Evolutionary conservation across 495 filamentous ascomycete genomes (phyloP).

Genomic region (Penicillium verhagenii): DNA sequence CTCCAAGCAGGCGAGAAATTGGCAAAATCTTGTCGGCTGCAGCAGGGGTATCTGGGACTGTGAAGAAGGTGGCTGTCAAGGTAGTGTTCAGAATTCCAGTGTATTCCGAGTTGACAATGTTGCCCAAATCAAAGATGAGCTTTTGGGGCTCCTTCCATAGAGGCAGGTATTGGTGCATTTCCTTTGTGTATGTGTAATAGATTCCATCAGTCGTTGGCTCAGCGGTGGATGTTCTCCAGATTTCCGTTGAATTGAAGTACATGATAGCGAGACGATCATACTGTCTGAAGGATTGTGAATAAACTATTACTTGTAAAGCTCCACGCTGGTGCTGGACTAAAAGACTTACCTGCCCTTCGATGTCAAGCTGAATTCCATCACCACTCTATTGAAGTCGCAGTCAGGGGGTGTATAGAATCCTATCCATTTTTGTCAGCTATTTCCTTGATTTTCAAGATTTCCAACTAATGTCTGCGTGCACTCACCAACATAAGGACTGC

Average conservation of each 20-base stretch:
- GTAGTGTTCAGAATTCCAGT: not conserved
- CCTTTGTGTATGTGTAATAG: not conserved
- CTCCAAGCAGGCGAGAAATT: not conserved
- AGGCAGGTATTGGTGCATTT: not conserved
- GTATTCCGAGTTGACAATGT: not conserved
- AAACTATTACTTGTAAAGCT: not conserved
- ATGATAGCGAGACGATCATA: not conserved
- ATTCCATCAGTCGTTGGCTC: not conserved
- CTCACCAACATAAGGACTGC: not conserved
- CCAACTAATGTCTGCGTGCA: not conserved
- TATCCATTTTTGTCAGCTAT: not conserved
- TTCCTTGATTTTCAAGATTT: not conserved
- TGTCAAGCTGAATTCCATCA: not conserved
- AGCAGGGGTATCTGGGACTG: not conserved
- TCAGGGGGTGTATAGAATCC: not conserved
- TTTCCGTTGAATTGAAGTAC: not conserved
- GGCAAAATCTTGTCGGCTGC: not conserved
- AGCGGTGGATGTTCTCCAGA: not conserved
- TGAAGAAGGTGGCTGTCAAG: not conserved
- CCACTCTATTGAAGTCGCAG: not conserved
- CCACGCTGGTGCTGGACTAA: not conserved
- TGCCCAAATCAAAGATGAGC: not conserved
- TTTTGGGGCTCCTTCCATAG: not conserved
- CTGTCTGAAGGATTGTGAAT: not conserved
- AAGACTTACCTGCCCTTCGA: not conserved